Evolutionary conservation across 768 basidiomycete genomes (phyloP).

Genomic region (Pilatotrama ljubarskyi): DNA sequence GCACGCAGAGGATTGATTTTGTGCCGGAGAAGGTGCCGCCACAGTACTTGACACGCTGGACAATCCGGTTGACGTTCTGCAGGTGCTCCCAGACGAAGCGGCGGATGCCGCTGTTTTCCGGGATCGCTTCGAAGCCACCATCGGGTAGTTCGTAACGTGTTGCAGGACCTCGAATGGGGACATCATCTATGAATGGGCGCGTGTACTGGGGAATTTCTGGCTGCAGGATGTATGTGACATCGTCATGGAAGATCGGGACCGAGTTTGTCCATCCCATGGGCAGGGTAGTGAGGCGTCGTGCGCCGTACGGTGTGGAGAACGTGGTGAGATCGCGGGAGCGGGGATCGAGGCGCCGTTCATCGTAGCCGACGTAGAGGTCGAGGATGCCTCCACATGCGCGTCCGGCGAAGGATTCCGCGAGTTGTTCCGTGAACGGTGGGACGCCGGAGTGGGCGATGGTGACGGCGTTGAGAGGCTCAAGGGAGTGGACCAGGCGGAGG

Average conservation of each 20-base stretch:
- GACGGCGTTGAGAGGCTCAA: conserved; percentile 28
- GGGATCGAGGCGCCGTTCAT: conserved; percentile 7
- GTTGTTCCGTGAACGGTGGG: conserved; percentile 17
- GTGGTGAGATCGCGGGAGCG: conserved; percentile 15
- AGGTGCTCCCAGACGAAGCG: conserved; percentile 42
- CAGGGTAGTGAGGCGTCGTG: conserved; percentile 5
- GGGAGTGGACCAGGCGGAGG: conserved; percentile 26
- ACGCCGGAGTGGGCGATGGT: conserved; percentile 22
- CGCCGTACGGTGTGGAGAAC: conserved; percentile 17
- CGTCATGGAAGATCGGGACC: conserved; percentile 19
- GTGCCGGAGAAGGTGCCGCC: conserved; percentile 27
- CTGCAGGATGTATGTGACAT: conserved; percentile 15
- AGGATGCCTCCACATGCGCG: conserved; percentile 30
- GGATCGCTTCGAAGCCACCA: conserved; percentile 22
- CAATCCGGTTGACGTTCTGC: conserved; percentile 34
- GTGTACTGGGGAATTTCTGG: conserved; percentile 19
- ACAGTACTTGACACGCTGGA: conserved; percentile 32
- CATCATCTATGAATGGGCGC: conserved; percentile 23
- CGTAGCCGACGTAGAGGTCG: conserved; percentile 32
- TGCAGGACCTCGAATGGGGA: conserved; percentile 19
- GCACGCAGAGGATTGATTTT: background rate
- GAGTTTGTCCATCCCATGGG: conserved; percentile 27
- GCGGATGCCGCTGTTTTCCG: conserved; percentile 32
- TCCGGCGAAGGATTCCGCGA: conserved; percentile 18
- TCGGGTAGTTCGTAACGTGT: conserved; percentile 12